Base-by-base conservation (phyloP, 1,284 basidiomycete species). In the Tylopilus orsonianus region DNA sequence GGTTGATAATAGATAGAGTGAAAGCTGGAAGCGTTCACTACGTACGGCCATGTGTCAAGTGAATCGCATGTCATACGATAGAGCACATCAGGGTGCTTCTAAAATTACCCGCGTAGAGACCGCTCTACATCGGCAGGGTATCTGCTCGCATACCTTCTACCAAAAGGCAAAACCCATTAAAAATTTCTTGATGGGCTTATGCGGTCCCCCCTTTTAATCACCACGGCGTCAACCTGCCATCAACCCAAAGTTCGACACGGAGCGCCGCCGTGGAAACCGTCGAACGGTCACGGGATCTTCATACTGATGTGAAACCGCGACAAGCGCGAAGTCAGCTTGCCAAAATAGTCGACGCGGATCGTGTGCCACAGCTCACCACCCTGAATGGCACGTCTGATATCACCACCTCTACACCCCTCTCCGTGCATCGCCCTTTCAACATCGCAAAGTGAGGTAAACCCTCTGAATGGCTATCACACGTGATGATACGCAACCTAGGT, bases 231-330 rank as follows among this genome's bases (percentile, higher is more conserved):
- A 50, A 27, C 38, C 23, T 2, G 35, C 37, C 75, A 77, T 77
- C 36, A 64, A 50, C 26, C 56, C 52, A 49, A 75, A 75, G 51
- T 76, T 74, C 4, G 69, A 67, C 1, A 74, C 63, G 12, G 72
- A 72, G 36, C 64, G 66, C 18, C 65, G 56, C 5, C 75, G 66
- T 24, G 75, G 77, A 51, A 74, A 75, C 8, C 54, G 61, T n/a
- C 44, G 43, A 20, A 68, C 59, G 13, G 57, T 54, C 5, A 75
- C 60, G 29, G 73, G 69, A 42, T 78, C 75, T 26, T 78, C 76
- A 24, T 53, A 56, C 73, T 76, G 51, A 41, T 10, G 7, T 36
- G 8, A 41, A 43, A 45, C 44, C 19, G 18, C 4, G 18, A 35
- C 26, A 14, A 48, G 8, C 1, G 6, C 5, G 7, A 27, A 27